Evolutionary conservation across 1,284 basidiomycete genomes (phyloP).

Genomic region (Ustilago hordei): DNA sequence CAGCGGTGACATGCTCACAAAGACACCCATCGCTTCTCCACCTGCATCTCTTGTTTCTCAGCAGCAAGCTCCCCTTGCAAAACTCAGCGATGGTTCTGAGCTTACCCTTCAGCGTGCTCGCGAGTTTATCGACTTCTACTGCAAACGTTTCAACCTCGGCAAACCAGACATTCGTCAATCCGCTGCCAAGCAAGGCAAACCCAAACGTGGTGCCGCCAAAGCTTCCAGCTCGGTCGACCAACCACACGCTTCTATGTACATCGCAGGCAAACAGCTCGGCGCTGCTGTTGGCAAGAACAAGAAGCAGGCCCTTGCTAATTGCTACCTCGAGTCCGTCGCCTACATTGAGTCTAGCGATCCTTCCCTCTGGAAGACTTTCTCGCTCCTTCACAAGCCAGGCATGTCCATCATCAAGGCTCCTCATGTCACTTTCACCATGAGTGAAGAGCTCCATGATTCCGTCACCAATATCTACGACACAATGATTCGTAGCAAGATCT

Average conservation of each 20-base stretch:
- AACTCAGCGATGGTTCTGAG: conserved; percentile 77
- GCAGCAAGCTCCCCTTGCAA: conserved; percentile 29
- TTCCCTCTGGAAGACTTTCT: conserved; percentile 81
- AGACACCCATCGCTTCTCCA: conserved; percentile 47
- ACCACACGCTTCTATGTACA: conserved; percentile 87
- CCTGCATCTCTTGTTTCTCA: conserved; percentile 70
- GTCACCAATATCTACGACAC: conserved; percentile 78
- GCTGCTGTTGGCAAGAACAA: conserved; percentile 79
- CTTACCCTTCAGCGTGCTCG: conserved; percentile 82
- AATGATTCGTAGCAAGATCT: conserved; percentile 72
- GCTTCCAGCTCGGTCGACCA: conserved; percentile 13
- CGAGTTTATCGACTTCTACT: conserved; percentile 96
- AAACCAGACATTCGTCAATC: conserved; percentile 77
- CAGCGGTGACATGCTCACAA: conserved; percentile 41
- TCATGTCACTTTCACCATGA: conserved; percentile 79
- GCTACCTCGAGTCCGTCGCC: conserved; percentile 86
- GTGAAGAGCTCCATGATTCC: conserved; percentile 78
- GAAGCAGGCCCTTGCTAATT: conserved; percentile 80
- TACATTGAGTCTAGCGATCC: conserved; percentile 88
- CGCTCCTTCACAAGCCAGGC: conserved; percentile 65
- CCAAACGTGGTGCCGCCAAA: conserved; percentile 28
- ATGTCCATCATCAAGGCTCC: conserved; percentile 75
- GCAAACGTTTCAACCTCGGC: conserved; percentile 82
- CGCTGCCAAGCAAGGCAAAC: conserved; percentile 34
- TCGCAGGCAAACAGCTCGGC: conserved; percentile 84